A percentile compares a stretch with the other conserved stretches of the same genome.
Conservation (phyloP, 176 grass and related monocot species). For the Canna indica region DNA sequence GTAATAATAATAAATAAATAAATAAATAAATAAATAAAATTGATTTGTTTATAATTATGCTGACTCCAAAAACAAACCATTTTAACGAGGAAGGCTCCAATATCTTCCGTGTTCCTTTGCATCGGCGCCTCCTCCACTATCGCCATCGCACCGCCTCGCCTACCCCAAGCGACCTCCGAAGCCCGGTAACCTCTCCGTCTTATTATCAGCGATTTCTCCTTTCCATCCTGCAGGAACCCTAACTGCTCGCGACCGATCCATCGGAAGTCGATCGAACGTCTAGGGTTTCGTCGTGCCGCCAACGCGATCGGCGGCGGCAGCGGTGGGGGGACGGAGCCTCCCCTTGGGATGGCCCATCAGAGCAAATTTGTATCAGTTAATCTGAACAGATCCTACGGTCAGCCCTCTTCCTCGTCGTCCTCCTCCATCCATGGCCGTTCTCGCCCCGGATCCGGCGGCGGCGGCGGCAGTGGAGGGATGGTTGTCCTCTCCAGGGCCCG, state of each 20-base stretch:
- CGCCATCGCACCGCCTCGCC: too few relatives aligned
- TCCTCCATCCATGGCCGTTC: slow-evolving; percentile 24
- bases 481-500: slow-evolving; percentile 72
- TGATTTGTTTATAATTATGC: too few relatives aligned
- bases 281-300: not conserved
- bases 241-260: not conserved
- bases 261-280: not conserved
- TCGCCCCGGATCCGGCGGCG: slow-evolving; percentile 33
- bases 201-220: too few relatives aligned
- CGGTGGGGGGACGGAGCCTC: not conserved
- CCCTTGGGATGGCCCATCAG: slow-evolving; percentile 55
- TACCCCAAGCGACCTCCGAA: too few relatives aligned
- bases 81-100: too few relatives aligned
- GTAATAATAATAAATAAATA: too few relatives aligned
- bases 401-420: slow-evolving; percentile 23
- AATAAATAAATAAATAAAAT: too few relatives aligned
- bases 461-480: slow-evolving; percentile 54
- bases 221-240: too few relatives aligned
- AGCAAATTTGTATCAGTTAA: slow-evolving; percentile 85
- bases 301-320: not conserved
- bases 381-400: slow-evolving; percentile 75
- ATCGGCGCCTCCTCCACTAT: too few relatives aligned
- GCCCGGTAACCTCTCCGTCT: too few relatives aligned
- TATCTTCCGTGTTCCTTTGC: too few relatives aligned
- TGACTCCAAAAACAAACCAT: too few relatives aligned